Base-by-base conservation (phyloP, 2,329 filamentous ascomycete species). In the Ophiocordyceps camponoti-rufipedis region DNA sequence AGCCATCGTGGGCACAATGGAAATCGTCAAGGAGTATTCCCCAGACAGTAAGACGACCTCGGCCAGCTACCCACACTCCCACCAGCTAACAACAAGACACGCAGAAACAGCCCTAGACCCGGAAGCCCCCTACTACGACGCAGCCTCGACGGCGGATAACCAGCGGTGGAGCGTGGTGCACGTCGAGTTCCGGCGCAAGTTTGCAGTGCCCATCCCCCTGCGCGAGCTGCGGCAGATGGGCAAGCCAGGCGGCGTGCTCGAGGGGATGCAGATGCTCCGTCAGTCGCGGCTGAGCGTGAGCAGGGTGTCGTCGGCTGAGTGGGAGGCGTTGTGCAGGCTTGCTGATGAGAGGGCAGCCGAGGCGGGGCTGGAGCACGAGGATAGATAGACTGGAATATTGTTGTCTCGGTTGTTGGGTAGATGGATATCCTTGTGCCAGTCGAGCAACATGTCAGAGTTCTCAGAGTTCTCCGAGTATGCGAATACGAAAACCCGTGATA, bases 1-100 rank as follows among this genome's bases (percentile, higher is more conserved):
- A 0, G 89, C 85, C 2, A 86, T 96, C 43, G 86, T 81, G 1
- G 88, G 88, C 2, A 75, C 81, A 16, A 88, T 94, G 82, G 83
- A 91, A 55, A 83, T 98, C 50, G 87, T 93, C 14, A 72, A 76
- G 51, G 88, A 94, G 58, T 82, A 85, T 52, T 80, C 81, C 2
- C 73, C 85, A 9, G 91, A 98, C 55, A 65, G 82, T 85, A 64
- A 53, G 14, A 9, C 9, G 3, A 7, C 7, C 10, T n/a, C n/a
- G n/a, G n/a, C n/a, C n/a, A n/a, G n/a, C n/a, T 28, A 5, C 28
- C 18, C 1, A 19, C 35, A 2, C 8, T 10, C 16, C 16, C 14
- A 39, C 2, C 35, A 8, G 8, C 18, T 28, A 42, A 29, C 19
- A 14, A 19, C 8, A 14, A 28, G 6, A 7, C 16, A 7, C 18